These are phyloP conservation scores for Neoascochyta sp. DNA, from an alignment of 2,329 filamentous ascomycete genomes.

Conservation along the genomic window DNA sequence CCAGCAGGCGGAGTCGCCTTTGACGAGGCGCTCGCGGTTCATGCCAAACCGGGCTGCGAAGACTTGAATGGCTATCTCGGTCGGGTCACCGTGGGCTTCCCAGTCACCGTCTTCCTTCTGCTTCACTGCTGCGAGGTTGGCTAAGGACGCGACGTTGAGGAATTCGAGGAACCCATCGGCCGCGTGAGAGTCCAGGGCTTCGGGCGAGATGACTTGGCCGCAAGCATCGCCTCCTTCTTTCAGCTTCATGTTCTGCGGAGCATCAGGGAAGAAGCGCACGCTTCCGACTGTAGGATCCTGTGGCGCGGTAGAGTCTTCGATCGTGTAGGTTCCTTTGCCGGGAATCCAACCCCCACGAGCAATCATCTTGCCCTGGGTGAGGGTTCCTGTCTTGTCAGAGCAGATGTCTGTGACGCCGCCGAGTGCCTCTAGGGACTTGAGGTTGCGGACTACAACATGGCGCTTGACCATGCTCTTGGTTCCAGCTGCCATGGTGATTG, in stretches of 20 bases:
- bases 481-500: slow-evolving; percentile 40
- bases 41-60: slow-evolving; percentile 67
- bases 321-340: slow-evolving; percentile 35
- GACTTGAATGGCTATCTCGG: slow-evolving; percentile 72
- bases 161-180: slow-evolving; percentile 27
- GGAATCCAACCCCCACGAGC: slow-evolving; percentile 40
- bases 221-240: slow-evolving; percentile 9
- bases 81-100: slow-evolving; percentile 44
- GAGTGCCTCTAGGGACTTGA: slow-evolving; percentile 36
- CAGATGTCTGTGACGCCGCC: slow-evolving; percentile 38
- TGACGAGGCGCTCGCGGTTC: slow-evolving; percentile 53
- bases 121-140: slow-evolving; percentile 52
- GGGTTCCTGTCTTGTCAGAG: slow-evolving; percentile 38
- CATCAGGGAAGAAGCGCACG: slow-evolving; percentile 22
- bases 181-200: slow-evolving; percentile 11
- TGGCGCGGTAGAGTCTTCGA: slow-evolving; percentile 34
- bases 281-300: slow-evolving; percentile 33
- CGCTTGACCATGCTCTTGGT: slow-evolving; percentile 38
- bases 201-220: slow-evolving; percentile 5
- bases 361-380: slow-evolving; percentile 43
- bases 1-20: slow-evolving; percentile 28
- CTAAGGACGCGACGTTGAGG: slow-evolving; percentile 39
- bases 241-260: slow-evolving; percentile 22
- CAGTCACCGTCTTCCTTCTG: slow-evolving; percentile 41
- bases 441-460: slow-evolving; percentile 36